Base-by-base conservation (phyloP, 1,284 basidiomycete species). In the Xerocomus amazonicus region DNA sequence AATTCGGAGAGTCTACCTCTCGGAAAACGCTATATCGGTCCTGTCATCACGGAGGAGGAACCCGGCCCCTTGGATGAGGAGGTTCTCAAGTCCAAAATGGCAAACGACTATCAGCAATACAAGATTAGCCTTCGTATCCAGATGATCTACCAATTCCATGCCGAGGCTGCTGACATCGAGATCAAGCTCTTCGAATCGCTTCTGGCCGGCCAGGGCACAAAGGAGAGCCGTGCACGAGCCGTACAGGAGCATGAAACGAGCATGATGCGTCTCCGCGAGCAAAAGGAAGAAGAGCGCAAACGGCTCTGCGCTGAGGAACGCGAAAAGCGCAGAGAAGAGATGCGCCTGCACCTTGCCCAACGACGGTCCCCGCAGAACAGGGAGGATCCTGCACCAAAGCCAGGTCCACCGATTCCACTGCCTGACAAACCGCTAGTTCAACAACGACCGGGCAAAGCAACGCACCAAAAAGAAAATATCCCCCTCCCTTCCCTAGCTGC, bases 121-220 rank as follows among this genome's bases (percentile, higher is more conserved):
- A 80, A 79, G 56, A 67, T 76, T 61, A 59, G 72, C 27, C 68
- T 73, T 13, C 76, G 80, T 27, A 69, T 77, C 34, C 59, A 69
- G 45, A 81, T 79, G 63, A 81, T 81, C 44, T 69, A 70, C 45
- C 74, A 81, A 52, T 81, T 81, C 62, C 79, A 81, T 55, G 64
- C 65, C 8, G 72, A 70, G 37, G 79, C 79, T 4, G 77, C 76
- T 3, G 59, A 68, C 17, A 65, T 72, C 27, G 79, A 79, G 54
- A 71, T 78, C 36, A 61, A 70, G 42, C 70, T 81, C 19, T 70
- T 74, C 4, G 62, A 73, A 40, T 67, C 64, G 8, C 71, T 81
- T n/a, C 65, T 72, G 29, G 62, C 67, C 0, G 49, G 39, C 32
- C 44, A 60, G 10, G 55, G 59, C 14, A 59, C 59, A 8, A 69